These are phyloP conservation scores for Daldinia decipiens DNA, from an alignment of 495 filamentous ascomycete genomes.

Conservation along the genomic window DNA sequence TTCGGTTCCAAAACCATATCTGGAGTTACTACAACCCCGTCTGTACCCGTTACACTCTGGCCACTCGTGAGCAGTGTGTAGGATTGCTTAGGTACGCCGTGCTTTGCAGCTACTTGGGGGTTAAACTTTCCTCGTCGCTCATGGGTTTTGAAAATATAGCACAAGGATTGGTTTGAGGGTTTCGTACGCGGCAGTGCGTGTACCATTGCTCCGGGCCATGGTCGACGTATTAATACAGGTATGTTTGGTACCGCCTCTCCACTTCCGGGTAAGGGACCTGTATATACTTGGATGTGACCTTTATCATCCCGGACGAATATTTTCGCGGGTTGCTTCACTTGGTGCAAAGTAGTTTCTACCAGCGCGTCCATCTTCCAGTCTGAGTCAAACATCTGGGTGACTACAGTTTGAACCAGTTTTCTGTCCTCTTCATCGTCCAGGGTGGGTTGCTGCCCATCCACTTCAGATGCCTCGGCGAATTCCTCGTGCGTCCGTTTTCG, in stretches of 20 bases:
- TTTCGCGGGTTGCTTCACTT: constrained; percentile 73
- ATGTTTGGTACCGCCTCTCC: constrained; percentile 66
- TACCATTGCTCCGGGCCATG: constrained; percentile 82
- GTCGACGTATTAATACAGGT: constrained; percentile 77
- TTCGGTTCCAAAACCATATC: constrained; percentile 60
- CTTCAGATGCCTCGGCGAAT: constrained; percentile 48
- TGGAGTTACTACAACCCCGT: constrained; percentile 66
- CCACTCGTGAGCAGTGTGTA: constrained; percentile 64
- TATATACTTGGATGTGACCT: constrained; percentile 74
- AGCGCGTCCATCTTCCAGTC: constrained; percentile 77
- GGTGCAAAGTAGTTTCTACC: constrained; percentile 67
- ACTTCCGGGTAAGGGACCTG: constrained; percentile 68
- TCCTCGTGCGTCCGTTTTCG: constrained; percentile 73
- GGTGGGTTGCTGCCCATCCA: neutral
- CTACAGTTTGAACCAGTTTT: constrained; percentile 66
- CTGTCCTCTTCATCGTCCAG: constrained; percentile 53
- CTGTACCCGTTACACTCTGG: constrained; percentile 60
- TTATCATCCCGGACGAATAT: constrained; percentile 73
- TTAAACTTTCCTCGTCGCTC: constrained; percentile 83
- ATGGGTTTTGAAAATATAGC: constrained; percentile 83
- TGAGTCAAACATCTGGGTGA: constrained; percentile 85
- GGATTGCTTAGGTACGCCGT: constrained; percentile 67
- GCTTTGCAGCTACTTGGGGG: constrained; percentile 64
- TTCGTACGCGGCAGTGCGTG: constrained; percentile 71
- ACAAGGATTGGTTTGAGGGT: constrained; percentile 73